These are phyloP conservation scores for Phylloporus arenicola DNA, from an alignment of 768 basidiomycete genomes.

Conservation along the genomic window DNA sequence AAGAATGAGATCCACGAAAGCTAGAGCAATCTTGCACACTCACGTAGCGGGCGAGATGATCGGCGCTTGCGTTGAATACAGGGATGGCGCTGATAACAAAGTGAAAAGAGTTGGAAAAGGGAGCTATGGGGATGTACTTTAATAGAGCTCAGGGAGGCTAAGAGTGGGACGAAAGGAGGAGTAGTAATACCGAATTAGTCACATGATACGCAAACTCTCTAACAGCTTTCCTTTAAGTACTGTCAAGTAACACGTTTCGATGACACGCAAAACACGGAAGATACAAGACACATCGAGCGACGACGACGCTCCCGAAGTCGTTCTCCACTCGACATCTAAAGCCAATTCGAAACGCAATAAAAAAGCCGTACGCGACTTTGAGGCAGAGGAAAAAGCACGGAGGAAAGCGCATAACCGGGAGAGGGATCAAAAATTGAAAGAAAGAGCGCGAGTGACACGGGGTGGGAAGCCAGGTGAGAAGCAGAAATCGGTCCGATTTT, in stretches of 20 bases:
- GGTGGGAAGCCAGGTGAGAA: constrained; percentile 6
- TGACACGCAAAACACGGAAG: constrained; percentile 17
- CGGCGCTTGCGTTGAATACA: too few species aligned
- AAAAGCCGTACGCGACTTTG: constrained; percentile 34
- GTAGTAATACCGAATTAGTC: too few species aligned
- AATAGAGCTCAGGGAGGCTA: too few species aligned
- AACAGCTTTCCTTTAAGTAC: too few species aligned
- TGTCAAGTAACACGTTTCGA: not conserved
- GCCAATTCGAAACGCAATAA: constrained; percentile 34
- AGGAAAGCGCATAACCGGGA: constrained; percentile 43
- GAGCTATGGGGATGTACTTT: too few species aligned
- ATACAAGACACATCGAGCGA: constrained; percentile 24
- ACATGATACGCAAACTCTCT: not conserved
- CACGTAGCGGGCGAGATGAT: too few species aligned
- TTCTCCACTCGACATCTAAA: constrained; percentile 46
- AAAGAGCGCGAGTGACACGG: constrained; percentile 32
- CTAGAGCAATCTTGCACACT: too few species aligned
- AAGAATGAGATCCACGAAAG: too few species aligned
- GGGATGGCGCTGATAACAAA: too few species aligned
- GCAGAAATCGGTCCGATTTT: constrained; percentile 11
- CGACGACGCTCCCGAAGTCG: constrained; percentile 46
- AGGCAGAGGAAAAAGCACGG: constrained; percentile 36
- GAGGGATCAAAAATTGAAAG: constrained; percentile 46
- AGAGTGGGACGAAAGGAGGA: too few species aligned
- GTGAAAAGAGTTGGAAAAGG: too few species aligned